phyloP scores from a whole-genome alignment of 345 rosid genomes.

The Eucalyptus cloeziana region DNA sequence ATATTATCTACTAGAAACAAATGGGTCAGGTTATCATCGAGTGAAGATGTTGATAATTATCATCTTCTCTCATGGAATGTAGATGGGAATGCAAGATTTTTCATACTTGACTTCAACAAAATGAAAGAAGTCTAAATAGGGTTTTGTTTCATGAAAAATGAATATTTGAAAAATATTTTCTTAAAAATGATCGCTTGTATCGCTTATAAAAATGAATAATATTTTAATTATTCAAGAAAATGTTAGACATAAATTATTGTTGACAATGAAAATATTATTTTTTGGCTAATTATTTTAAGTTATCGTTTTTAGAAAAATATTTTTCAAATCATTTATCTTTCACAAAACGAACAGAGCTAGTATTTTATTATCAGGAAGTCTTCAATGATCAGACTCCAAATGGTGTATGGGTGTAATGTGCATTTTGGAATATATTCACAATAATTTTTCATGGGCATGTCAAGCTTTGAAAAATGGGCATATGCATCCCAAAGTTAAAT shows the following conservation, averaged over 20 bases:
- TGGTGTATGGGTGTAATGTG: background rate
- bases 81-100: background rate
- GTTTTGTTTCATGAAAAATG: background rate
- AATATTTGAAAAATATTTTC: no score
- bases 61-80: background rate
- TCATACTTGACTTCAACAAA: background rate
- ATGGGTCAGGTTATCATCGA: background rate
- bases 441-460: background rate
- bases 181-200: background rate
- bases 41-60: background rate
- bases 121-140: background rate
- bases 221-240: background rate
- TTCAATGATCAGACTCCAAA: background rate
- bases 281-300: no score
- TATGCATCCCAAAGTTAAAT: background rate
- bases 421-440: background rate
- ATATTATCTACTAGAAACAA: background rate
- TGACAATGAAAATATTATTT: no score
- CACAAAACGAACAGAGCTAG: rapidly evolving
- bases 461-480: background rate
- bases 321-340: no score
- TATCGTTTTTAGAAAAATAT: no score
- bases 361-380: background rate
- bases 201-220: no score
- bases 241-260: no score